Evolutionary conservation across 2,329 filamentous ascomycete species (phyloP), one percentile per base, ranked within the genome.

Genomic region (Ceratocystis harringtonii): DNA sequence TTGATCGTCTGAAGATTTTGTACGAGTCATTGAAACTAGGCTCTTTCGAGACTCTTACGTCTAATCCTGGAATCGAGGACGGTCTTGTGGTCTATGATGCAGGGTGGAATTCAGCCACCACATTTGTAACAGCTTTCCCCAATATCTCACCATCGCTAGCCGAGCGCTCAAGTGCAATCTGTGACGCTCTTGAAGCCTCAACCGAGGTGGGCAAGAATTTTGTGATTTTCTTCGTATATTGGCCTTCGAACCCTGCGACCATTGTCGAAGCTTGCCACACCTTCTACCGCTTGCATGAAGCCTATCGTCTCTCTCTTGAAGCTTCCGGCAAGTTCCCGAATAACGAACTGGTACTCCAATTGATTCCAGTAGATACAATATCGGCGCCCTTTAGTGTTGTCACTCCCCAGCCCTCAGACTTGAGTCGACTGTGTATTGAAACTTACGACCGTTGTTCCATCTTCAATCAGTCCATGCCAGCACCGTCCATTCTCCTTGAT

Each of bases 11-110:
- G 68, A 83, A 84, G 68, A 84, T 84, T 68, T 80, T 84, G 1
- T 94, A 92, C 71, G 89, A 92, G 71, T 83, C 83, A 8, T 79
- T 87, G 65, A 88, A 88, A 69, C 76, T 95, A 2, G 90, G 90
- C 2, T 80, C 77, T 1, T 87, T 92, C 69, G 78, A 78, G 43
- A 77, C 76, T 61, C 72, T 84, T 68, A 71, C 76, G 8, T 69
- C 77, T 1, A 72, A 74, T 44, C 74, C 75, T 43, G 77, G 75
- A 43, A 76, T 82, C 22, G 71, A 75, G 0, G 76, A 79, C 55
- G 81, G 82, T 1, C 70, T 84, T 10, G 72, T 84, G 28, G 25
- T 61, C 10, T 66, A 66, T 61, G 65, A 62, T 22, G 36, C 61
- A 36, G 66, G 61, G 19, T 60, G 61, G 32, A 50, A 62, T 28